Percentiles rank a stretch among this genome's conserved stretches.
Evolutionary conservation across 1,284 basidiomycete genomes (phyloP).

Genomic region (Leccinum subrobustum): DNA sequence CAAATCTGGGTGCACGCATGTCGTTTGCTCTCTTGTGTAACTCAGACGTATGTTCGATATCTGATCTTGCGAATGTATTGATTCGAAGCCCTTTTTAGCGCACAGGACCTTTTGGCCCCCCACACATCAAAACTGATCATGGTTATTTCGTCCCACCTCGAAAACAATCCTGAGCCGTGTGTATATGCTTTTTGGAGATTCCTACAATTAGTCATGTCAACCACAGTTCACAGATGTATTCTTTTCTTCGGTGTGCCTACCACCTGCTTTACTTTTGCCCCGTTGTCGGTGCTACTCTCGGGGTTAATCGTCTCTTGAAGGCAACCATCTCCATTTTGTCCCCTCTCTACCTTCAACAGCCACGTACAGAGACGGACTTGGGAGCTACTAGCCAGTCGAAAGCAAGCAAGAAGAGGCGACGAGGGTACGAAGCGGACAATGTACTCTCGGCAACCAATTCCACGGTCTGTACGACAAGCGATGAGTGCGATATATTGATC

Average conservation of each 20-base stretch:
- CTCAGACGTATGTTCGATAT: conserved; percentile 43
- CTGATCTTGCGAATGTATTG: conserved; percentile 1
- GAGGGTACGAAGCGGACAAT: conserved; percentile 78
- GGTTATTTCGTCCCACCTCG: conserved; percentile 57
- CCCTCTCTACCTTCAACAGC: conserved; percentile 45
- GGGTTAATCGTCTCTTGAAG: conserved; percentile 56
- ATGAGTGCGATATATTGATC: conserved; percentile 56
- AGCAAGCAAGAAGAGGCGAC: conserved; percentile 73
- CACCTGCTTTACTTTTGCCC: conserved; percentile 46
- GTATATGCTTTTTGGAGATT: conserved; percentile 24
- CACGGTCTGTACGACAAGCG: conserved; percentile 46
- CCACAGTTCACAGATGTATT: conserved; percentile 43
- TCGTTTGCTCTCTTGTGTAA: conserved; percentile 46
- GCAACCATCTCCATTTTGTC: conserved; percentile 52
- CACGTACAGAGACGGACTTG: conserved; percentile 28
- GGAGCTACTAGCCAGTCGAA: conserved; percentile 38
- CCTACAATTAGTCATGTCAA: conserved; percentile 3
- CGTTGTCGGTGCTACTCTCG: conserved; percentile 46
- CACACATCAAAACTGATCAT: conserved; percentile 48
- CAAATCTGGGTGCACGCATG: conserved; percentile 55
- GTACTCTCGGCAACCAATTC: conserved; percentile 58
- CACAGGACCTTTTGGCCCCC: conserved; percentile 50
- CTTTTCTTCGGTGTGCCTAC: conserved; percentile 45
- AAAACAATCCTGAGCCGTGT: conserved; percentile 52
- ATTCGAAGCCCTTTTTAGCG: conserved; percentile 37